A percentile compares a stretch with the other conserved stretches of the same genome.
phyloP scores from a whole-genome alignment of 768 basidiomycete genomes.

The Boletus pseudo-olivaceus region DNA sequence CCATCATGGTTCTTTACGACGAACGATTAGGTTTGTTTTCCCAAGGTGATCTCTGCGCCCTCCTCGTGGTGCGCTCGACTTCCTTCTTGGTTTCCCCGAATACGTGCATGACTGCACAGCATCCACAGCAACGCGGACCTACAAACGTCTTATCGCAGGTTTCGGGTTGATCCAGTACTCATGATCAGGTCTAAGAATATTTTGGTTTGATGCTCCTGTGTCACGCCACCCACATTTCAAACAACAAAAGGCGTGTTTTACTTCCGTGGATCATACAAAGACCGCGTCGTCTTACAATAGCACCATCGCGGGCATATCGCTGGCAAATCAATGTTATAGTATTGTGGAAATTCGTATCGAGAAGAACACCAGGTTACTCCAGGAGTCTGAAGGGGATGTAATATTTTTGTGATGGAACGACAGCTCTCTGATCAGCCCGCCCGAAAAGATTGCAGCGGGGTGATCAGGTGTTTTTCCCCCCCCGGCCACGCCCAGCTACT shows the following conservation, averaged over 20 bases:
- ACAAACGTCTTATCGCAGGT: slow-evolving; percentile 15
- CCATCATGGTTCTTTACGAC: slow-evolving; percentile 4
- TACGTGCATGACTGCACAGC: background rate
- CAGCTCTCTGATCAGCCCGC: background rate
- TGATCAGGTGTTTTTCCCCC: background rate
- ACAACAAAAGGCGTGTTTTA: background rate
- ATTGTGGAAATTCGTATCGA: slow-evolving; percentile 1
- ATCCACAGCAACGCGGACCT: slow-evolving; percentile 24
- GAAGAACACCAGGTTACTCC: slow-evolving; percentile 21
- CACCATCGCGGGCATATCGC: slow-evolving; percentile 9
- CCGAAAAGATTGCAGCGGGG: slow-evolving; percentile 1
- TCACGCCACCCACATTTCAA: slow-evolving; percentile 4
- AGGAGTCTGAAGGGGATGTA: background rate
- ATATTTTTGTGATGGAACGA: slow-evolving; percentile 3
- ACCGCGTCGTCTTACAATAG: background rate
- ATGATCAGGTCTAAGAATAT: background rate
- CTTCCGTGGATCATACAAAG: slow-evolving; percentile 12
- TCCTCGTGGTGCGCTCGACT: slow-evolving; percentile 10
- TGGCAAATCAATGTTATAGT: slow-evolving; percentile 1
- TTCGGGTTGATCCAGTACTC: too few relatives aligned
- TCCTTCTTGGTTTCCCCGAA: background rate
- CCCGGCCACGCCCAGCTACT: background rate
- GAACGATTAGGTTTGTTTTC: slow-evolving; percentile 10
- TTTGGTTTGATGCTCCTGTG: background rate
- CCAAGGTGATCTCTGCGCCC: slow-evolving; percentile 6